Conservation (phyloP, 129 eudicot species). For the Saussurea involucrata region DNA sequence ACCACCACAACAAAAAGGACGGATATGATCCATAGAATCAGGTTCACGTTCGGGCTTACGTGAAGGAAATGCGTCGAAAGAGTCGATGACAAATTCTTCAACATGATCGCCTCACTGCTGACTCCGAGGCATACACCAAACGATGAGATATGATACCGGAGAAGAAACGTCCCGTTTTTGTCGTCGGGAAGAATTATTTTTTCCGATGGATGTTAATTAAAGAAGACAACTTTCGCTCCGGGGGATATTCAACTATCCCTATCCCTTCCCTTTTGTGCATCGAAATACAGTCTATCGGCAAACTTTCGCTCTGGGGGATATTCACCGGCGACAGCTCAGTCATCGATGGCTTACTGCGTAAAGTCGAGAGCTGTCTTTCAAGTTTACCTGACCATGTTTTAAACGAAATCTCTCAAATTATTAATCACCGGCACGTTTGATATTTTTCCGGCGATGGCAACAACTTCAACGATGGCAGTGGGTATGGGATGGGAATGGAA, state of each 20-base stretch:
- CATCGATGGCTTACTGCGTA: slow-evolving; percentile 45
- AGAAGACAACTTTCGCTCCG: too few species aligned
- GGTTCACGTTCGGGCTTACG: slow-evolving; percentile 46
- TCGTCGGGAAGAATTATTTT: slow-evolving; percentile 70
- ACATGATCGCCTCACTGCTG: slow-evolving; percentile 80
- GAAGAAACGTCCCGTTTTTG: slow-evolving; percentile 76
- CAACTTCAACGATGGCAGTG: slow-evolving; percentile 22
- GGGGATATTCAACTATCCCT: too few species aligned
- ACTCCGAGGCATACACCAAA: slow-evolving; percentile 80
- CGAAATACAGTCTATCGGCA: slow-evolving; percentile 67
- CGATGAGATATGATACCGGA: slow-evolving; percentile 63
- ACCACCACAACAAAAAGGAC: slow-evolving; percentile 35
- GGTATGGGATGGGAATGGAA: slow-evolving; percentile 72
- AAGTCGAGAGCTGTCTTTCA: slow-evolving; percentile 51
- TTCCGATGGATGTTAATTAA: slow-evolving; percentile 65
- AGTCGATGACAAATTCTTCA: slow-evolving; percentile 58
- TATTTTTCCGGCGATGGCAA: slow-evolving; percentile 13
- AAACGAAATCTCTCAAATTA: slow-evolving; percentile 51
- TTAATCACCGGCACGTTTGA: slow-evolving; percentile 19
- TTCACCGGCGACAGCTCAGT: slow-evolving; percentile 19
- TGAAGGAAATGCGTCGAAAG: slow-evolving; percentile 56
- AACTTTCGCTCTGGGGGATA: slow-evolving; percentile 25
- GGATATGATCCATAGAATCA: slow-evolving; percentile 59
- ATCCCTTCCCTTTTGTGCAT: too few species aligned
- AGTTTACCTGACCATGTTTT: slow-evolving; percentile 78